Evolutionary conservation across 1,139 yeast genomes (phyloP).

Genomic region (Magnusiomyces sp.): DNA sequence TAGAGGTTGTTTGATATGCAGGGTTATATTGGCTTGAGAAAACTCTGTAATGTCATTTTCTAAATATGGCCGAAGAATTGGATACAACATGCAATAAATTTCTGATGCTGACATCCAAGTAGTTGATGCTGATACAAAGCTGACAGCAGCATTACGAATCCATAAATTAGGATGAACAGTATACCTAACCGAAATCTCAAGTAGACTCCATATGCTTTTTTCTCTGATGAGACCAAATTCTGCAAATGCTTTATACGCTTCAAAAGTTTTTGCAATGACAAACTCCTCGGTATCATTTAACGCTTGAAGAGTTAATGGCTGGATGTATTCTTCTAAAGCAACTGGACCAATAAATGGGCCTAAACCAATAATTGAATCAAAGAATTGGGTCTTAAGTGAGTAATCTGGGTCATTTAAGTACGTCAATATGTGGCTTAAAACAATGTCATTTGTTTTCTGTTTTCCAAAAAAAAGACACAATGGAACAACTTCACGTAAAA

Average conservation of each 20-base stretch:
- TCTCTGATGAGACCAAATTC: constrained; percentile 46
- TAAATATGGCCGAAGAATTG: constrained; percentile 68
- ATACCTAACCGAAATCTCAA: constrained; percentile 42
- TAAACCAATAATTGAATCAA: constrained; percentile 66
- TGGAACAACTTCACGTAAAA: constrained; percentile 61
- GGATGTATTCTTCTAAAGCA: constrained; percentile 76
- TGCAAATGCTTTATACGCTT: constrained; percentile 52
- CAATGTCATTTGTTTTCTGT: constrained; percentile 78
- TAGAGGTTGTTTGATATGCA: constrained; percentile 58
- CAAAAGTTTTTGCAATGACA: constrained; percentile 69
- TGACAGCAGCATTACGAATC: constrained; percentile 64
- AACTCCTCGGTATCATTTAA: constrained; percentile 75
- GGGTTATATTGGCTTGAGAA: constrained; percentile 54
- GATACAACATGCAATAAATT: constrained; percentile 71
- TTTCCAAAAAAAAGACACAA: constrained; percentile 78
- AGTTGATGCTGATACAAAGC: constrained; percentile 54
- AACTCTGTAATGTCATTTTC: constrained; percentile 66
- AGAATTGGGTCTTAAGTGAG: constrained; percentile 58
- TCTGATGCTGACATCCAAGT: constrained; percentile 66
- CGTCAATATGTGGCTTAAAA: constrained; percentile 83
- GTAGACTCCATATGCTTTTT: constrained; percentile 43
- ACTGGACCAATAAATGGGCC: constrained; percentile 76
- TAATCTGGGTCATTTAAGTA: constrained; percentile 76
- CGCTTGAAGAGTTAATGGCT: constrained; percentile 78
- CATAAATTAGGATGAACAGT: constrained; percentile 81